Evolutionary conservation across 2,329 filamentous ascomycete species (phyloP).

Genomic region (Sphaceloma murrayae): DNA sequence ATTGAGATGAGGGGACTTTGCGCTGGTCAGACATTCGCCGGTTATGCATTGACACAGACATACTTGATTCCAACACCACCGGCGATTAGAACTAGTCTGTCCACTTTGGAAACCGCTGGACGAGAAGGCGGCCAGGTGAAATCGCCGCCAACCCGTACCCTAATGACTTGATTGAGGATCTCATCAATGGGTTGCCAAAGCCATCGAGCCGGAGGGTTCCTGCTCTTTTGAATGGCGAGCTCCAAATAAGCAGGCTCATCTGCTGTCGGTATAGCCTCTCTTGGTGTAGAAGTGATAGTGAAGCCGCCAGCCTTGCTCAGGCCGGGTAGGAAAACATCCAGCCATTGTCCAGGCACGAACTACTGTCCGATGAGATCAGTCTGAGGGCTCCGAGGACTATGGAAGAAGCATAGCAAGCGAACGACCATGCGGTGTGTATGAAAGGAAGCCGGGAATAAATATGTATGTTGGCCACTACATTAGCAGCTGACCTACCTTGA

Average conservation of each 20-base stretch:
- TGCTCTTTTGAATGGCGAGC: constrained; percentile 64
- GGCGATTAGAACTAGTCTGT: constrained; percentile 62
- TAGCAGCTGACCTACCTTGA: constrained; percentile 22
- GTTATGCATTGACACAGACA: constrained; percentile 21
- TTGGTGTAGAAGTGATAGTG: constrained; percentile 72
- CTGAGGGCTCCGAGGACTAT: constrained; percentile 23
- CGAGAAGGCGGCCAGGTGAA: constrained; percentile 60
- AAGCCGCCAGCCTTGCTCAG: constrained; percentile 69
- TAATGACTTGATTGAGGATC: constrained; percentile 51
- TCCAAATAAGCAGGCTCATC: constrained; percentile 51
- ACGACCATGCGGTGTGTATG: neutral
- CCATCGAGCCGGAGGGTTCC: constrained; percentile 66
- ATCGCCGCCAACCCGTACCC: constrained; percentile 66
- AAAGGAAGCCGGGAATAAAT: no score
- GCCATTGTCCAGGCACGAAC: constrained; percentile 80
- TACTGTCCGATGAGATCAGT: constrained; percentile 30
- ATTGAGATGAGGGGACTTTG: constrained; percentile 65
- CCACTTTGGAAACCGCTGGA: constrained; percentile 37
- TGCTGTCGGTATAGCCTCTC: constrained; percentile 29
- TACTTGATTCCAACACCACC: constrained; percentile 77
- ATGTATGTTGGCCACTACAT: no score
- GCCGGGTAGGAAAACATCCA: constrained; percentile 68
- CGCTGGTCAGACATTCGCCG: neutral
- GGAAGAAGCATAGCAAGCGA: neutral
- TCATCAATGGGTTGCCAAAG: constrained; percentile 52